Evolutionary conservation across 176 grass and related monocot genomes (phyloP).

Genomic region (Bolboschoenus planiculmis): DNA sequence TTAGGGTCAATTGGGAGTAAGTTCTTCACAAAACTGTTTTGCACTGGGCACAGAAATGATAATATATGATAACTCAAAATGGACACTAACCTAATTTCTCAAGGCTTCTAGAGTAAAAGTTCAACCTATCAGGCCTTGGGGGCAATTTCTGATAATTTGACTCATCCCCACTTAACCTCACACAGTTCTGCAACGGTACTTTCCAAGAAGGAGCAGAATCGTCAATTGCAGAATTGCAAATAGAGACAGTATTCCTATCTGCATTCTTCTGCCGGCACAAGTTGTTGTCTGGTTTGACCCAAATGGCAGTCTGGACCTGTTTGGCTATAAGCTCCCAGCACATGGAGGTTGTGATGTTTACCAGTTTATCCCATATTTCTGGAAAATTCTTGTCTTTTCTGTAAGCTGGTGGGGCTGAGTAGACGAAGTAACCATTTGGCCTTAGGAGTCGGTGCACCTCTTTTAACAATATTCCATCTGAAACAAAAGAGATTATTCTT

Average conservation of each 20-base stretch:
- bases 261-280: conserved; percentile 58
- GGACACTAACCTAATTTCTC: conserved; percentile 70
- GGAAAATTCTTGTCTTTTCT: conserved; percentile 88
- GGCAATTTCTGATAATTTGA: conserved; percentile 52
- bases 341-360: conserved; percentile 77
- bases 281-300: conserved; percentile 72
- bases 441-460: conserved; percentile 83
- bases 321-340: conserved; percentile 92
- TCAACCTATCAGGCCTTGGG: conserved; percentile 56
- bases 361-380: conserved; percentile 76
- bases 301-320: conserved; percentile 92
- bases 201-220: conserved; percentile 59
- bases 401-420: conserved; percentile 96
- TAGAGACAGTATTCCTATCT: conserved; percentile 54
- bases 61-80: neutral
- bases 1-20: neutral
- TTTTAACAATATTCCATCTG: conserved; percentile 98
- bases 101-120: conserved; percentile 77
- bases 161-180: conserved; percentile 41
- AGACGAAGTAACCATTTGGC: conserved; percentile 92
- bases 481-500: neutral
- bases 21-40: neutral
- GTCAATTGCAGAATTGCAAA: conserved; percentile 44
- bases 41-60: neutral
- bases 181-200: conserved; percentile 68